Evolutionary conservation across 1,284 basidiomycete species (phyloP), one percentile per base, ranked within the genome.

Genomic region (Puccinia polysora): DNA sequence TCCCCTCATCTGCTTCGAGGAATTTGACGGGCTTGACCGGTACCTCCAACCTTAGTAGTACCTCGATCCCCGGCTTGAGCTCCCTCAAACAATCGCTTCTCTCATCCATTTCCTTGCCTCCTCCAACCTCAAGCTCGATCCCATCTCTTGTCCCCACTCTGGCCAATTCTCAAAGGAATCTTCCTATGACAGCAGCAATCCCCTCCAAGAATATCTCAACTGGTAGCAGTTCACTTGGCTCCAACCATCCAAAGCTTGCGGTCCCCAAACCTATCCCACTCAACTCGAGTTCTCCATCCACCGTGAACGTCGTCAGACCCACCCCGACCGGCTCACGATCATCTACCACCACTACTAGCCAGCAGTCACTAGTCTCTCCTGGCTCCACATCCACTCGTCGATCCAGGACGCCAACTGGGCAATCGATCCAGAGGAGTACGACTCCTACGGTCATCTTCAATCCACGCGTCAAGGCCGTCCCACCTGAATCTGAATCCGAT

Each of bases 401-500:
- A 40, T n/a, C 43, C 32, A 28, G 12, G 38, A 40, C 32, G 8
- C 30, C 38, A 15, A 36, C 32, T 18, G 36, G 38, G 40, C n/a
- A 10, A 4, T 23, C 59, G 38, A 15, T 45, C 2, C 28, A 32
- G 15, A 43, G 45, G 18, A 50, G 45, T 32, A 8, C 32, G 28
- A 34, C 45, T 14, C 63, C 45, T 20, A 53, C 25, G 14, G 65
- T 68, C 12, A 53, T 53, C 20, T 68, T 68, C 20, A 58, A 68
- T 34, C 65, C 53, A 28, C 40, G 52, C 18, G 65, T 68, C 53
- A 58, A 45, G 20, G 53, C 52, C n/a, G 52, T 68, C 43, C 53
- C 65, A 14, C 65, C 52, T 55, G 65, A 68, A 30, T 32, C 49
- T 2, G 53, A 55, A 34, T 40, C 18, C 18, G 52, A 43, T 28